A percentile compares a stretch with the other conserved stretches of the same genome.
phyloP scores from a whole-genome alignment of 2,329 filamentous ascomycete species.

The Trichoderma gracile region DNA sequence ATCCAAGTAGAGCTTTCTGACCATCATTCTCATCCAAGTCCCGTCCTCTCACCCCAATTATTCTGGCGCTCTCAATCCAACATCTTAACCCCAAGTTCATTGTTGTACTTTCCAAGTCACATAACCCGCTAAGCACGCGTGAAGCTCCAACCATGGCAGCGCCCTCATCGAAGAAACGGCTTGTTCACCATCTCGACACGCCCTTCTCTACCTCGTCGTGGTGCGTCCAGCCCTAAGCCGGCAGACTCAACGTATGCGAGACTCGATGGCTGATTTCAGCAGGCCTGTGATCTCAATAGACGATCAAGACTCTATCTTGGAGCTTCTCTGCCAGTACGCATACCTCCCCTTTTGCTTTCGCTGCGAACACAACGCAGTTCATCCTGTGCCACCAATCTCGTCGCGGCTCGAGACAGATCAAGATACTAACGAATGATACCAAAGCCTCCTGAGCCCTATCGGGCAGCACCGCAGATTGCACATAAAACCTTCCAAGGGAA shows the following conservation, averaged over 20 bases:
- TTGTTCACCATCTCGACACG: constrained; percentile 64
- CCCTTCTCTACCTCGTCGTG: constrained; percentile 63
- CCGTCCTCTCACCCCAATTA: no score
- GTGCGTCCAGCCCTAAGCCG: constrained; percentile 41
- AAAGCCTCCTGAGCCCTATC: constrained; percentile 63
- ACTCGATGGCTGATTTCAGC: background rate
- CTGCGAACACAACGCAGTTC: background rate
- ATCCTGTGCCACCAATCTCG: background rate
- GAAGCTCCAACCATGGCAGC: background rate
- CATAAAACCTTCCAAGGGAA: constrained; percentile 60
- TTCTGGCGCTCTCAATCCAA: no score
- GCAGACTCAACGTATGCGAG: background rate
- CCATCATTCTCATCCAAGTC: no score
- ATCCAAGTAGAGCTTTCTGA: no score
- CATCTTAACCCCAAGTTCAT: background rate
- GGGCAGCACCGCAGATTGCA: constrained; percentile 61
- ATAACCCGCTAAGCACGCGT: background rate
- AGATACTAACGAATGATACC: background rate
- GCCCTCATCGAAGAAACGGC: constrained; percentile 50
- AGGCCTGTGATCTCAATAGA: constrained; percentile 62
- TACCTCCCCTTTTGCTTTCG: background rate
- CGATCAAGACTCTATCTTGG: constrained; percentile 64
- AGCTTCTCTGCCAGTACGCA: constrained; percentile 64
- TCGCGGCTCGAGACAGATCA: background rate
- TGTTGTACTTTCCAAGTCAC: no score